Base-by-base conservation (phyloP, 768 basidiomycete genomes). In the Cystobasidium ongulense region DNA sequence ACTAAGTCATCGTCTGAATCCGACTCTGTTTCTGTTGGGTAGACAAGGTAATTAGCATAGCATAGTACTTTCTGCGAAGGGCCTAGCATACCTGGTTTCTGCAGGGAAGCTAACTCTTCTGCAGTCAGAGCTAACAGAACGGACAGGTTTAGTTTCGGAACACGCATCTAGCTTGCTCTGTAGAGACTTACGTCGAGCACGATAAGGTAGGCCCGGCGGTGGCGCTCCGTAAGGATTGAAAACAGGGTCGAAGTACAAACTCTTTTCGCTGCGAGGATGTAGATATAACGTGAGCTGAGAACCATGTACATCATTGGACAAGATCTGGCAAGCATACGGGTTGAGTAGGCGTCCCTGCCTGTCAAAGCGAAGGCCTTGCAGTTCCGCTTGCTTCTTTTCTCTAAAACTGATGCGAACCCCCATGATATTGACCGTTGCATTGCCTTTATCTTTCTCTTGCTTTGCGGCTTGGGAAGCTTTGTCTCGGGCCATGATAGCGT, bases 191-290 rank as follows among this genome's bases (percentile, higher is more conserved):
- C 93, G 86, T 82, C 89, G 82, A 80, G 97, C 91, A 72, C 86
- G 83, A 81, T 96, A 97, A n/a, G 91, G 92, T 92, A 96, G 91
- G 7, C 95, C 95, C 15, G 94, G 95, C 50, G 94, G 94, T 15
- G 67, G 67, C n/a, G 68, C 74, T 3, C 74, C 66, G 79, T 85
- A 93, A 27, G 92, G 92, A 80, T 98, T 98, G 86, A 94, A 88
- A 50, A 92, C 86, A 33, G 90, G 86, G 78, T 98, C 90, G 82
- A 92, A 97, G 81, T 95, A 97, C 39, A 94, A 84, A 81, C 90
- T 92, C 76, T 57, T 57, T 35, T 71, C 53, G 91, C 85, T 79
- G 91, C 91, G 38, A 46, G 41, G 41, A 17, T 35, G 7, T 5
- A 7, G 18, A 57, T 11, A 17, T 18, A 23, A 29, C 46, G 25